These are phyloP conservation scores for Dalbergia oliveri DNA, from an alignment of 306 rosid genomes.

Conservation along the genomic window DNA sequence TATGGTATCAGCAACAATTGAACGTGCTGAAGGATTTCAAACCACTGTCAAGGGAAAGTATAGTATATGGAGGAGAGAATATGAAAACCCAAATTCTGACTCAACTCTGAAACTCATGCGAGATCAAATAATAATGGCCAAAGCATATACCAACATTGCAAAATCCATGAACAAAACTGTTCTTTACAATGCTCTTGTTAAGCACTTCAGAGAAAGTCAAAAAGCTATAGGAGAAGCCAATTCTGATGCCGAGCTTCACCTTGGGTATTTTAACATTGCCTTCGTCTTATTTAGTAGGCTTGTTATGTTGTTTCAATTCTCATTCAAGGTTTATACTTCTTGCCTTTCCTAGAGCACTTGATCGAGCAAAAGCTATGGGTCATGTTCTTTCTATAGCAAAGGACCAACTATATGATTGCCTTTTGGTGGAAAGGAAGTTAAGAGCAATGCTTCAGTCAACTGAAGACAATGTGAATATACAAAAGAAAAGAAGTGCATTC, in stretches of 20 bases:
- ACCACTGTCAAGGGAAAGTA: slow-evolving; percentile 77
- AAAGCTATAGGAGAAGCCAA: slow-evolving; percentile 82
- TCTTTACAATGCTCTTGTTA: slow-evolving; percentile 69
- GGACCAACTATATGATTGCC: slow-evolving; percentile 86
- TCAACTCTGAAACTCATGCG: slow-evolving; percentile 93
- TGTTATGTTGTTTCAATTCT: slow-evolving; percentile 43
- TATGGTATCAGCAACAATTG: slow-evolving; percentile 76
- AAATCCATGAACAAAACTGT: slow-evolving; percentile 73
- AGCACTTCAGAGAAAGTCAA: slow-evolving; percentile 71
- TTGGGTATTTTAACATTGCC: slow-evolving; percentile 64
- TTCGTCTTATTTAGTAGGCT: slow-evolving; percentile 40
- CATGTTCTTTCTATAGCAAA: slow-evolving; percentile 85
- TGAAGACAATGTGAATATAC: slow-evolving; percentile 71
- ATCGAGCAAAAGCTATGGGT: slow-evolving; percentile 93
- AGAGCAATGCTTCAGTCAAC: slow-evolving; percentile 93
- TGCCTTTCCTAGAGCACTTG: slow-evolving; percentile 74
- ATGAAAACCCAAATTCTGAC: slow-evolving; percentile 86
- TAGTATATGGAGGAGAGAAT: slow-evolving; percentile 96
- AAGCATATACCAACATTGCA: slow-evolving; percentile 85
- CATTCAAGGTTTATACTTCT: slow-evolving; percentile 48
- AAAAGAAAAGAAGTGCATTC: slow-evolving; percentile 88
- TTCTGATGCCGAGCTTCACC: slow-evolving; percentile 86
- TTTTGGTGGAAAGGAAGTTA: slow-evolving; percentile 72
- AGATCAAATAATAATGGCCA: slow-evolving; percentile 97
- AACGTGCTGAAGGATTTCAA: slow-evolving; percentile 68